A percentile compares a stretch with the other conserved stretches of the same genome.
These are phyloP conservation scores for Pichia rugopelliculosa DNA, from an alignment of 805 yeast species.

Conservation along the genomic window DNA sequence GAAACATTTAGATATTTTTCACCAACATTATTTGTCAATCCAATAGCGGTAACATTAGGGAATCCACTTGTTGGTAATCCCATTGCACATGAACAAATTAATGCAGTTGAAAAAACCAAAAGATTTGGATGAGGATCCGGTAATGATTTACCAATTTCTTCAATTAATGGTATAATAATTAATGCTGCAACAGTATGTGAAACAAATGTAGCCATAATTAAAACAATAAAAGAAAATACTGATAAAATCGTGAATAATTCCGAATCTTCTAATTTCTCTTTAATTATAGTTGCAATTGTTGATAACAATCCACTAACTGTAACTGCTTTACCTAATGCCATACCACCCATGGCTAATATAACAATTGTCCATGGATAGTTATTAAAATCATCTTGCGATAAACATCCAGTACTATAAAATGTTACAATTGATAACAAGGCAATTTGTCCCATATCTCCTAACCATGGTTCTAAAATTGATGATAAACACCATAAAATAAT, in stretches of 20 bases:
- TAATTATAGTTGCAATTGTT: conserved; percentile 68
- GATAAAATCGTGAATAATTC: conserved; percentile 67
- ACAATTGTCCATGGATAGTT: conserved; percentile 97
- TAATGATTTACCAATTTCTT: conserved; percentile 75
- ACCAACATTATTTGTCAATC: conserved; percentile 89
- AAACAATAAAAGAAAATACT: conserved; percentile 73
- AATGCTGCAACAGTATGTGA: conserved; percentile 97
- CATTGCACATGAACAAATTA: conserved; percentile 91
- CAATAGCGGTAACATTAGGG: conserved; percentile 95
- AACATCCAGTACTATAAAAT: conserved; percentile 86
- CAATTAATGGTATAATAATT: conserved; percentile 83
- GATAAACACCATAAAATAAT: conserved; percentile 88
- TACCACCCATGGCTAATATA: conserved; percentile 95
- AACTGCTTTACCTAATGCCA: conserved; percentile 92
- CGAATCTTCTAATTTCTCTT: conserved; percentile 54
- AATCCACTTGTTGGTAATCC: conserved; percentile 96
- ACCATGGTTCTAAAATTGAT: conserved; percentile 56
- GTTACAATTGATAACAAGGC: conserved; percentile 84
- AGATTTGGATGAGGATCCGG: conserved; percentile 79
- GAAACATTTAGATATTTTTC: conserved; percentile 81
- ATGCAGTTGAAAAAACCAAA: conserved; percentile 57
- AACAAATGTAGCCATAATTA: conserved; percentile 87
- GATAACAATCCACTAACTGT: conserved; percentile 80
- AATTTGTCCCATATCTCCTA: conserved; percentile 97
- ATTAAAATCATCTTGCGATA: conserved; percentile 86